A percentile compares a stretch with the other conserved stretches of the same genome.
Conservation (phyloP, 768 basidiomycete genomes). For the Kwoniella bestiolae region DNA sequence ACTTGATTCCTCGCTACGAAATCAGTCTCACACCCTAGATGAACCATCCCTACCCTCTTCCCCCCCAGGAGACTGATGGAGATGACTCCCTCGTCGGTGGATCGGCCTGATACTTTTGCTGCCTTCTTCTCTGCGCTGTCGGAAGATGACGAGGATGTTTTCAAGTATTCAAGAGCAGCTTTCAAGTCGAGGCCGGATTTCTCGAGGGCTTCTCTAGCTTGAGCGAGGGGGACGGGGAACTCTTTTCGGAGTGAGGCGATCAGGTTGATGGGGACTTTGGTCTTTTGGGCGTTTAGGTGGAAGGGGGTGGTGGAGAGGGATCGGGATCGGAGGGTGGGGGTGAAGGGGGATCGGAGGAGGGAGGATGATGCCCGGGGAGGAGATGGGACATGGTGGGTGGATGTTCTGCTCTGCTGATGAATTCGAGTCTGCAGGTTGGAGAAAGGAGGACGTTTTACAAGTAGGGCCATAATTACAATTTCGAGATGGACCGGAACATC, state of each 20-base stretch:
- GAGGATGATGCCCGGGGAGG: conserved; percentile 11
- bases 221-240: conserved; percentile 72
- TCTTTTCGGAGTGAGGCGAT: conserved; percentile 84
- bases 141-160: conserved; percentile 70
- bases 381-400: conserved; percentile 6
- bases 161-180: conserved; percentile 77
- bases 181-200: conserved; percentile 74
- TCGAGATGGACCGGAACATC: not conserved
- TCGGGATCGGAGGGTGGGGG: not conserved
- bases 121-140: conserved; percentile 71
- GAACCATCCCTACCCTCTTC: conserved; percentile 78
- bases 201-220: conserved; percentile 84
- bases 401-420: not conserved
- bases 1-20: conserved; percentile 87
- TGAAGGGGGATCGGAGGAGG: conserved; percentile 8
- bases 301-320: conserved; percentile 13
- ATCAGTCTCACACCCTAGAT: conserved; percentile 95
- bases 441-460: no score
- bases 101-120: conserved; percentile 77
- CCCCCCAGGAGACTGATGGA: conserved; percentile 75
- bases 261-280: conserved; percentile 71
- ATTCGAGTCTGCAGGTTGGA: no score
- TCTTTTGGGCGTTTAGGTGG: conserved; percentile 7
- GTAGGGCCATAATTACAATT: not conserved
- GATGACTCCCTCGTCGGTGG: conserved; percentile 77